Percentiles rank a stretch among this genome's conserved stretches.
These are phyloP conservation scores for Fraxinus americana DNA, from an alignment of 257 asterid species.

Conservation along the genomic window DNA sequence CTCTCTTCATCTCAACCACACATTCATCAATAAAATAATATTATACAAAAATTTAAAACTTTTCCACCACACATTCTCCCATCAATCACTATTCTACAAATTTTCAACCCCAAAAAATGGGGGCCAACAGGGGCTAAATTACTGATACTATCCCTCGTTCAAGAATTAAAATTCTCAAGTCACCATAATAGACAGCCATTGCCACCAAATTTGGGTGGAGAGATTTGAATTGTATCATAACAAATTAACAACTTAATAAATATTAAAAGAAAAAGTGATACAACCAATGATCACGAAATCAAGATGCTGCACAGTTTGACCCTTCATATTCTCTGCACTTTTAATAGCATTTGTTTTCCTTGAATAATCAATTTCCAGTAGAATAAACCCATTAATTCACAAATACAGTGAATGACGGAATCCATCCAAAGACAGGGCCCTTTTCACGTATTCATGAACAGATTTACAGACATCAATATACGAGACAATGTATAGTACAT, in stretches of 20 bases:
- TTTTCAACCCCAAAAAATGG: too few species aligned
- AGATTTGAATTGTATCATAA: too few species aligned
- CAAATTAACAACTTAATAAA: too few species aligned
- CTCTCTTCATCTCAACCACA: too few species aligned
- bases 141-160: too few species aligned
- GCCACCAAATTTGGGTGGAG: not conserved
- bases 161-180: not conserved
- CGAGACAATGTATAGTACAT: constrained; percentile 52
- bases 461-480: not conserved
- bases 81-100: too few species aligned
- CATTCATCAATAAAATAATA: too few species aligned
- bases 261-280: too few species aligned
- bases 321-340: not conserved
- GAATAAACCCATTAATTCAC: not conserved
- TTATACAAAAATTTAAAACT: too few species aligned
- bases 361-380: not conserved
- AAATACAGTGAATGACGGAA: constrained; percentile 10
- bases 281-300: not conserved
- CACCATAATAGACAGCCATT: not conserved
- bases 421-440: constrained; percentile 12
- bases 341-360: constrained; percentile 6
- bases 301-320: not conserved
- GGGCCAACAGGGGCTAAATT: too few species aligned
- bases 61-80: too few species aligned
- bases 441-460: constrained; percentile 12